Base-by-base conservation (phyloP, 2,329 filamentous ascomycete species). In the Sclerotinia sclerotiorum region DNA sequence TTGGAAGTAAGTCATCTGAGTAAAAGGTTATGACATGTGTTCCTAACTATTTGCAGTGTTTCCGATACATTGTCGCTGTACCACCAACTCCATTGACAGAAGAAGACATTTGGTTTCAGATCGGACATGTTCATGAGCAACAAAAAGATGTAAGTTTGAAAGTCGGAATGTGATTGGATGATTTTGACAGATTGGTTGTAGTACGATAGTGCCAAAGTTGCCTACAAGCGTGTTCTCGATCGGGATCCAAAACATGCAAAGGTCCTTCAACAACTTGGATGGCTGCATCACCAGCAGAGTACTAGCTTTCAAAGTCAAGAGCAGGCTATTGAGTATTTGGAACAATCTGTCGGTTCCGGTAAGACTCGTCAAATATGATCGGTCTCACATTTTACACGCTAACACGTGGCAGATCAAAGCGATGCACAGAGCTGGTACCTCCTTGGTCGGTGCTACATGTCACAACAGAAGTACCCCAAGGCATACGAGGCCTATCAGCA, bases 21-120 rank as follows among this genome's bases (percentile, higher is more conserved):
- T 51, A 49, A 27, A 55, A 27, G 35, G 46, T 49, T n/a, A 8
- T n/a, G 42, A 29, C n/a, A 19, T 56, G 51, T 13, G 10, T 52
- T 35, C 55, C 72, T 75, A 51, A 75, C 76, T 44, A 11, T 69
- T 13, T 69, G 21, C 69, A 97, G 92, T 98, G 95, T 83, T 99
- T 99, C 83, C 95, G 95, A 80, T 98, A 97, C 78, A 99, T 99
- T 74, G 94, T 98, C 72, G 90, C 87, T 73, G 94, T 97, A 65
- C 94, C 95, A 39, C 95, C 95, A 3, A 89, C 92, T 5, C 95
- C 95, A 2, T 80, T 99, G 74, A 97, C 94, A 0, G 94, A 98
- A 79, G 94, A 98, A 79, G 95, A 99, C 75, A 99, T 99, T 70
- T 98, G 94, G 94, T 99, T 99, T 83, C 95, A 99, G 80, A 98